Evolutionary conservation across 169 alveolate genomes (phyloP).

Genomic region (Babesia sp.): DNA sequence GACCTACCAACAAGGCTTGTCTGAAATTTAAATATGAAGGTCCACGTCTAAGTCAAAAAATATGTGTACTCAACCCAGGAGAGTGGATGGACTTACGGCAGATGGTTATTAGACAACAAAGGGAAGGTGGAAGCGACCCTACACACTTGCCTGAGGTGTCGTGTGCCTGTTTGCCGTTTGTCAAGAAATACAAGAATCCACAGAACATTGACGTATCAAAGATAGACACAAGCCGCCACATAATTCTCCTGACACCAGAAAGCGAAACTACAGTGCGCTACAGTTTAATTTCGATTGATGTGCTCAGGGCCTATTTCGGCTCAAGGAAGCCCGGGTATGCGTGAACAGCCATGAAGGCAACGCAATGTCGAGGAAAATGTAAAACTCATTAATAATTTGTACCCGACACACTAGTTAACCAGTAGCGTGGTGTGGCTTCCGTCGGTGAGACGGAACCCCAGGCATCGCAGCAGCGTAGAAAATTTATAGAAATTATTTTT

Average conservation of each 20-base stretch:
- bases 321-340: too few relatives aligned
- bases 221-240: slow-evolving; percentile 12
- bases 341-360: too few relatives aligned
- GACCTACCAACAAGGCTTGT: not conserved
- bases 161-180: not conserved
- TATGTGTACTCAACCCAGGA: slow-evolving; percentile 34
- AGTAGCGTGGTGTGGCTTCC: too few relatives aligned
- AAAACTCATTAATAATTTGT: too few relatives aligned
- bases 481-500: too few relatives aligned
- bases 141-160: not conserved
- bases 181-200: not conserved
- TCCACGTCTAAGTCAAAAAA: not conserved
- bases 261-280: slow-evolving; percentile 2
- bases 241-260: not conserved
- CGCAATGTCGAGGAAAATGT: too few relatives aligned
- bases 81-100: slow-evolving; percentile 42
- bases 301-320: not conserved
- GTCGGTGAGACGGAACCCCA: too few relatives aligned
- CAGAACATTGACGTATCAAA: not conserved
- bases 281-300: not conserved
- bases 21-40: slow-evolving; percentile 7
- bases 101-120: not conserved
- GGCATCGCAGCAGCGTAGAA: too few relatives aligned
- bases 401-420: too few relatives aligned
- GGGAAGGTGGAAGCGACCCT: not conserved